Base-by-base conservation (phyloP, 495 filamentous ascomycete species). In the Hypomontagnella submonticulosa region DNA sequence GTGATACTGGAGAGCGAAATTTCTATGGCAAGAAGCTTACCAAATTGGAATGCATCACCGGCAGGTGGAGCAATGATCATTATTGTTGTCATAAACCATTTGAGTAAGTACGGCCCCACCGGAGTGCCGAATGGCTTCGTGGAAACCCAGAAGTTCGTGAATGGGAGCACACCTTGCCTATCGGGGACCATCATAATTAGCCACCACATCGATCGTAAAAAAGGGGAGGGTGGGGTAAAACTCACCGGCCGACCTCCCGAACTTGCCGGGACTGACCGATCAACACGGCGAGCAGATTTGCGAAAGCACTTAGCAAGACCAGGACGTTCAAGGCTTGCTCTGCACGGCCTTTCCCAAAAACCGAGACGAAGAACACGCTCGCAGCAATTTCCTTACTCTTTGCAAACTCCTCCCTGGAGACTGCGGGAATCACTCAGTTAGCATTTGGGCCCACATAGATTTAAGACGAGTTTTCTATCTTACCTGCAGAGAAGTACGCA, bases 11-110 rank as follows among this genome's bases (percentile, higher is more conserved):
- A 11, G 43, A 47, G 46, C 6, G 47, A 43, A 41, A 23, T 32
- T 40, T 40, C 0, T 10, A 23, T 20, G 0, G 42, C 9, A 8
- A 49, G 3, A 67, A 27, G 66, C 70, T 43, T 57, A 73, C 75
- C 71, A 59, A 89, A 89, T 49, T 88, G 86, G 74, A 89, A 90
- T 10, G 87, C 87, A 73, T 90, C 87, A 4, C 88, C 88, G 2
- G 86, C 86, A 0, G 87, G 88, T 3, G 87, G 87, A 1, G 86
- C 87, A 0, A 89, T 64, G 18, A 89, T 89, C 85, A 89, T 87
- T 37, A 90, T 41, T 4, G 87, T 50, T 0, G 87, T 90, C 37
- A 88, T 58, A 1, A 66, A 51, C 81, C 84, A 90, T 64, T 87
- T 84, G 3, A 89, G 33, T 9, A 82, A 37, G 67, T 88, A 88